phyloP scores from a whole-genome alignment of 2,329 filamentous ascomycete species.

The Paradendryphiella salina region DNA sequence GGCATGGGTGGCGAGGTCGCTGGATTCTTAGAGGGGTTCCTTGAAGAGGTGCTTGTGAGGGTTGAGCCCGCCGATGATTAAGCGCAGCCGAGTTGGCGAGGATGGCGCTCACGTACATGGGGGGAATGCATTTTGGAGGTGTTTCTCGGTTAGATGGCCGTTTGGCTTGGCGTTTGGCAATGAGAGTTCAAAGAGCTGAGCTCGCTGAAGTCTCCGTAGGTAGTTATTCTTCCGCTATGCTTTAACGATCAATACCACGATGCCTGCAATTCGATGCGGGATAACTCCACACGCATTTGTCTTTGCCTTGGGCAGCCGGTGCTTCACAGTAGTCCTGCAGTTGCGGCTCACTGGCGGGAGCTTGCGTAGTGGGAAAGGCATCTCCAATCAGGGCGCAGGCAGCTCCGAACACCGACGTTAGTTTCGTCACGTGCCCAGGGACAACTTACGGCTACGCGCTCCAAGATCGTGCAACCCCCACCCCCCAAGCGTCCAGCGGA shows the following conservation, averaged over 20 bases:
- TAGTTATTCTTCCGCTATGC: neutral
- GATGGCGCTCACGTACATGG: neutral
- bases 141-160: neutral
- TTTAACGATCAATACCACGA: neutral
- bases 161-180: slow-evolving; percentile 11
- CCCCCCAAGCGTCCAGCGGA: neutral
- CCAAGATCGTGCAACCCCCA: slow-evolving; percentile 10
- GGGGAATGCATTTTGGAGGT: neutral
- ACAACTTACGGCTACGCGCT: slow-evolving; percentile 11
- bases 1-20: slow-evolving; percentile 91
- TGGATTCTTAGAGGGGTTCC: slow-evolving; percentile 84
- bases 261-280: too few relatives aligned
- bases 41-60: slow-evolving; percentile 90
- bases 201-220: neutral
- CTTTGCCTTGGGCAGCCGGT: neutral
- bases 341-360: neutral
- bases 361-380: neutral
- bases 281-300: too few relatives aligned
- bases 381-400: slow-evolving; percentile 15
- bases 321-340: neutral
- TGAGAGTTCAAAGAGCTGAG: neutral
- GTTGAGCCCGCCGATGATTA: slow-evolving; percentile 82
- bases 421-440: slow-evolving; percentile 19
- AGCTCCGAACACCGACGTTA: slow-evolving; percentile 16
- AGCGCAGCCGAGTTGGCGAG: neutral